Evolutionary conservation across 2,329 filamentous ascomycete species (phyloP), one percentile per base, ranked within the genome.

Genomic region (Clathrospora elynae): DNA sequence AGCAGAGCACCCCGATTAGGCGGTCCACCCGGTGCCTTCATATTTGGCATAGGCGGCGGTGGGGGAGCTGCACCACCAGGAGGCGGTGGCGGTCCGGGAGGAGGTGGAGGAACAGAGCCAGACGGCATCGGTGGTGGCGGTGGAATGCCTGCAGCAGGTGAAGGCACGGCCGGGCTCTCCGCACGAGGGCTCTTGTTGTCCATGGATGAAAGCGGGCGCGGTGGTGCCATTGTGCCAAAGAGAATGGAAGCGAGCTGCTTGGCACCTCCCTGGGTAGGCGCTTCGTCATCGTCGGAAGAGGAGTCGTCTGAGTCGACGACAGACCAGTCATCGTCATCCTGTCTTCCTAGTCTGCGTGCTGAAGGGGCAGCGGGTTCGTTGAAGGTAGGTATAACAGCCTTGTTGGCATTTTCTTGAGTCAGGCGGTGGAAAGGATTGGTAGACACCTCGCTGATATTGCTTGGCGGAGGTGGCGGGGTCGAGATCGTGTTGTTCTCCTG

Each of bases 361-460:
- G 72, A 72, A 35, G 77, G 67, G 47, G 76, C 75, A 6, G 75
- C 45, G 73, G 75, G 55, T 71, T 76, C 71, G 68, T 70, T 67
- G 17, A 76, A 61, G 0, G 57, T 55, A 17, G 61, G 59, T 10
- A 47, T 71, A 13, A 72, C 70, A 19, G 73, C 66, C 41, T 76
- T 70, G 66, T 75, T 68, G 64, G 78, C 78, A 45, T 73, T 73
- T 38, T 88, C 80, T 57, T 87, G 82, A 4, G 87, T 83, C 66
- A 95, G 83, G 42, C 90, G 87, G 70, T 95, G 88, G 83, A 97
- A 99, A 4, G 93, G 93, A 66, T 99, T 99, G 7, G 89, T 97
- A 16, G 81, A 78, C 32, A 85, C 79, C 22, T 74, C 37, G 74
- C 71, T 49, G 72, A 72, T 51, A 34, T 74, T 66, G 53, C 68